A percentile compares a stretch with the other conserved stretches of the same genome.
These are phyloP conservation scores for Russula virescens DNA, from an alignment of 768 basidiomycete genomes.

Conservation along the genomic window DNA sequence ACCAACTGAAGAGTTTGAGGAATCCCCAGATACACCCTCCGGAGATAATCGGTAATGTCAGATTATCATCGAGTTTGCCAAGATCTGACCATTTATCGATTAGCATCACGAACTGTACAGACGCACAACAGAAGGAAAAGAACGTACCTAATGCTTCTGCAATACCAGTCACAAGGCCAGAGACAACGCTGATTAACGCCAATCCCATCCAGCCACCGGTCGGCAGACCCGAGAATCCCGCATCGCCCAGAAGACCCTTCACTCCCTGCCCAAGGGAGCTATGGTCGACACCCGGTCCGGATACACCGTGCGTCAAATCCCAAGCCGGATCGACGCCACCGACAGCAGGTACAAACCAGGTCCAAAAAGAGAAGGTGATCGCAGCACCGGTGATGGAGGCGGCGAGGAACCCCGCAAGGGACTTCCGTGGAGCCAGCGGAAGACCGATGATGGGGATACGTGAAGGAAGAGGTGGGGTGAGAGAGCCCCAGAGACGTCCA, in stretches of 20 bases:
- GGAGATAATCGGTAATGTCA: constrained; percentile 83
- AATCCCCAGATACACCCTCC: constrained; percentile 64
- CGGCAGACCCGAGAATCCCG: constrained; percentile 22
- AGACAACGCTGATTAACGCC: constrained; percentile 48
- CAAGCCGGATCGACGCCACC: constrained; percentile 41
- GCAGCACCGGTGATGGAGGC: constrained; percentile 65
- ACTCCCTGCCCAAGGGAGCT: constrained; percentile 25
- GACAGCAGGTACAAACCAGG: constrained; percentile 47
- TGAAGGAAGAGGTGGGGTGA: constrained; percentile 56
- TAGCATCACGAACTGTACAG: not conserved
- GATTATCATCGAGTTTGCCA: constrained; percentile 80
- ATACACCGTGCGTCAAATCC: constrained; percentile 51
- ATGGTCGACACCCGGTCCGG: constrained; percentile 26
- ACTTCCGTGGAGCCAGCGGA: constrained; percentile 77
- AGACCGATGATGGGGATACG: constrained; percentile 44
- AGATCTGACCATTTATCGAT: constrained; percentile 48
- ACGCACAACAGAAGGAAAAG: constrained; percentile 4
- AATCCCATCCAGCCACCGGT: constrained; percentile 47
- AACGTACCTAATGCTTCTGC: constrained; percentile 84
- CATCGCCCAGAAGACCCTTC: constrained; percentile 27
- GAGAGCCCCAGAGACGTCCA: constrained; percentile 76
- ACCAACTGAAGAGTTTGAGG: constrained; percentile 38
- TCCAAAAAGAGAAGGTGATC: constrained; percentile 70
- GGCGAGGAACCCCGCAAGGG: constrained; percentile 77
- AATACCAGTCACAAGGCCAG: constrained; percentile 76